Conservation (phyloP, 2,329 filamentous ascomycete genomes). For the Bipolaris sorokiniana region DNA sequence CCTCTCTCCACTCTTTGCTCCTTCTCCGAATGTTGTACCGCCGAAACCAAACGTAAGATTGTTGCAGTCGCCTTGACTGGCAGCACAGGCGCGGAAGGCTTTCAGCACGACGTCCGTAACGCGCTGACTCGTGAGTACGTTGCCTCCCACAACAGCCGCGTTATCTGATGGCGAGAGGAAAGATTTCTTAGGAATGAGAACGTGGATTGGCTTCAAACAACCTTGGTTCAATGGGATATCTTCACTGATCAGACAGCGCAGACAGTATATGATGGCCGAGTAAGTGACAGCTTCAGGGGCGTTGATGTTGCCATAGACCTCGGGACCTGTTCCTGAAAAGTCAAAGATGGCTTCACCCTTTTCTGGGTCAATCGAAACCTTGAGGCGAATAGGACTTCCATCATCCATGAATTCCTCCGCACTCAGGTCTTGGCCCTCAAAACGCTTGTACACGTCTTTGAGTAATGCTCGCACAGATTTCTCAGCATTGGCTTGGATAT, state of each 20-base stretch:
- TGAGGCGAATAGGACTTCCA: constrained; percentile 76
- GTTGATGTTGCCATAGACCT: constrained; percentile 82
- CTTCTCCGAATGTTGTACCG: constrained; percentile 51
- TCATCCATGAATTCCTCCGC: constrained; percentile 88
- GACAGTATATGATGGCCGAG: constrained; percentile 84
- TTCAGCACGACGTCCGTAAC: constrained; percentile 84
- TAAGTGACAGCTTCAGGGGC: constrained; percentile 83
- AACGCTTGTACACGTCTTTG: constrained; percentile 71
- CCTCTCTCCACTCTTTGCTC: constrained; percentile 17
- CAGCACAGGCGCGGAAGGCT: constrained; percentile 79
- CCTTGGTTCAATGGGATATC: constrained; percentile 89
- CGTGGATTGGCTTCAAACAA: constrained; percentile 76
- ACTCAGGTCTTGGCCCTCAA: constrained; percentile 72
- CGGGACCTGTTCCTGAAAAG: constrained; percentile 77
- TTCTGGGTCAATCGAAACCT: constrained; percentile 74
- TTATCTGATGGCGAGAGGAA: constrained; percentile 77
- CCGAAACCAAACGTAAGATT: constrained; percentile 86
- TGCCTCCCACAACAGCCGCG: constrained; percentile 82
- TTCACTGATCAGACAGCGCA: constrained; percentile 78
- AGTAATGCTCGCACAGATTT: constrained; percentile 75
- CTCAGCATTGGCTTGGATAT: constrained; percentile 82
- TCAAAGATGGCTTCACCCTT: constrained; percentile 80
- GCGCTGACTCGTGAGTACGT: constrained; percentile 77
- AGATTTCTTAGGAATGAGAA: constrained; percentile 73
- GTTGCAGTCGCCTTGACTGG: constrained; percentile 80